phyloP scores from a whole-genome alignment of 768 basidiomycete species.

The Lactarius pseudohatsudake region DNA sequence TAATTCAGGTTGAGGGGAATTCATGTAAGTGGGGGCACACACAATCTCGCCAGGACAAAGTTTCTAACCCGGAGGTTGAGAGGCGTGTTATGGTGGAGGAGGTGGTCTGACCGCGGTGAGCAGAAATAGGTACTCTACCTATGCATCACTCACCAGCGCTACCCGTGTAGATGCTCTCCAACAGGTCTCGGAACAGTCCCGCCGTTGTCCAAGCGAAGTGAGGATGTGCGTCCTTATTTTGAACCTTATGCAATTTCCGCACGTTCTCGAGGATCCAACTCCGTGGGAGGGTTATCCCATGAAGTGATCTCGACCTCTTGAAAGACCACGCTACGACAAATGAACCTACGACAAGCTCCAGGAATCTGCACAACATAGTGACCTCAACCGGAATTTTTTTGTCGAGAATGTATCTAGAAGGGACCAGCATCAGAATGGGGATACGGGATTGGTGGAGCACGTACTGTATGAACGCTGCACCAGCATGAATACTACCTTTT shows the following conservation, averaged over 20 bases:
- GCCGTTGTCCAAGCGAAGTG: background rate
- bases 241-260: constrained; percentile 11
- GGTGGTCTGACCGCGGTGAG: constrained; percentile 7
- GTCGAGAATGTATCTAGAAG: constrained; percentile 16
- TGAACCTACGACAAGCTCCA: constrained; percentile 19
- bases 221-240: constrained; percentile 8
- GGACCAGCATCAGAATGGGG: background rate
- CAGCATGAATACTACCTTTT: constrained; percentile 3
- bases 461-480: constrained; percentile 16
- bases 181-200: constrained; percentile 16
- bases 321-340: constrained; percentile 18
- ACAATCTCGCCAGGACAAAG: constrained; percentile 20
- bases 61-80: constrained; percentile 8
- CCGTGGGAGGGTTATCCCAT: constrained; percentile 24
- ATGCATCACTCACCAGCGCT: constrained; percentile 7
- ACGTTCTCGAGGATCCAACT: constrained; percentile 29
- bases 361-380: constrained; percentile 17
- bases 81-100: constrained; percentile 14
- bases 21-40: background rate
- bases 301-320: background rate
- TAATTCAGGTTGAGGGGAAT: background rate
- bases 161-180: constrained; percentile 26
- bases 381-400: constrained; percentile 18
- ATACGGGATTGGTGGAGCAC: background rate
- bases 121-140: background rate